Base-by-base conservation (phyloP, 75 land plant species). In the Pseudotsuga menziesii region DNA sequence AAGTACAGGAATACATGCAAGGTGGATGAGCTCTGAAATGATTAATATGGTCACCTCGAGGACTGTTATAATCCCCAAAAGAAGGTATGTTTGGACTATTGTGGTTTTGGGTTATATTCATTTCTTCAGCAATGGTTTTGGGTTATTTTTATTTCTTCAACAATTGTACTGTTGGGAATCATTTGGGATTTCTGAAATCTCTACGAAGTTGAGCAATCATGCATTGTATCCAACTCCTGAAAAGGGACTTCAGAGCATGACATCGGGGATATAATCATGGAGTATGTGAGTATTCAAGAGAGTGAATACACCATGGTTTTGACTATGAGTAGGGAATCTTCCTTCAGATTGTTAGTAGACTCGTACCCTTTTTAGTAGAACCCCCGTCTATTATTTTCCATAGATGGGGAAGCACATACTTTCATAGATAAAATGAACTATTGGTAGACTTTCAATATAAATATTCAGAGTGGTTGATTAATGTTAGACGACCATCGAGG, bases 81-180 rank as follows among this genome's bases (percentile, higher is more conserved):
- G 3, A 87, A 84, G 87, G 92, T 88, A 66, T 94, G 94, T 77
- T 88, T 91, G 59, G 94, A 94, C 57, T 94, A 94, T 76, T 92
- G 93, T 66, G 97, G 97, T 17, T 90, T 92, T 83, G 97, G 97
- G 32, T 80, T 94, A 26, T 94, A 91, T 75, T 91, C 94, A 27
- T 87, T 82, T 41, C 76, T 85, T 56, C 97, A 94, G 73, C 87
- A 75, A 64, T n/a, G n/a, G n/a, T n/a, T n/a, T n/a, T n/a, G n/a
- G n/a, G n/a, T n/a, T n/a, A n/a, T n/a, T n/a, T n/a, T n/a, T n/a
- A n/a, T n/a, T n/a, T n/a, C n/a, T n/a, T n/a, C n/a, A n/a, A n/a
- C n/a, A n/a, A n/a, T 59, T 81, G 76, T 83, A 87, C 17, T 60
- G 80, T 77, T 88, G 90, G 86, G 88, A 88, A 12, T 86, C 92